phyloP scores from a whole-genome alignment of 2,329 filamentous ascomycete species.

The Cladosporium sp. region DNA sequence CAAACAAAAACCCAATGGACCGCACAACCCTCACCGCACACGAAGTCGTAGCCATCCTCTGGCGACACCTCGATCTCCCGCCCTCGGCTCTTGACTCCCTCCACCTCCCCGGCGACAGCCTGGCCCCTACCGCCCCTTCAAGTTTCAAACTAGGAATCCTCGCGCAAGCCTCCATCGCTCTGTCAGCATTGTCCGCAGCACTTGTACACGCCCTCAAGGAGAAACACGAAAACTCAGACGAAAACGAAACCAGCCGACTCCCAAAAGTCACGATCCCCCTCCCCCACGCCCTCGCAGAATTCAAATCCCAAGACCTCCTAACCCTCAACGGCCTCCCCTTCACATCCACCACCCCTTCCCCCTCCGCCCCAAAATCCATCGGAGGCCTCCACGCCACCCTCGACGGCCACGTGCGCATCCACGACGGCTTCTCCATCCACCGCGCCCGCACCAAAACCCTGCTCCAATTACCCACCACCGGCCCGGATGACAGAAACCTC shows the following conservation, averaged over 20 bases:
- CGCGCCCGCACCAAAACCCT: slow-evolving; percentile 41
- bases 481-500: slow-evolving; percentile 31
- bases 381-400: slow-evolving; percentile 50
- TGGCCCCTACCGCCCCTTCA: slow-evolving; percentile 37
- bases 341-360: slow-evolving; percentile 21
- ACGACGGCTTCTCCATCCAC: slow-evolving; percentile 53
- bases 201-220: slow-evolving; percentile 40
- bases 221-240: too few species aligned
- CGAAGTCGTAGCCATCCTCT: not conserved
- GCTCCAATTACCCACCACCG: slow-evolving; percentile 23
- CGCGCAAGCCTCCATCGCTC: slow-evolving; percentile 49
- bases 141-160: slow-evolving; percentile 54
- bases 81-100: slow-evolving; percentile 2
- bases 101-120: not conserved
- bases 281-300: slow-evolving; percentile 49
- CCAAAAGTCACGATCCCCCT: slow-evolving; percentile 42
- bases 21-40: too few species aligned
- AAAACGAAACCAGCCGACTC: too few species aligned
- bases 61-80: slow-evolving; percentile 10
- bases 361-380: slow-evolving; percentile 41
- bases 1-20: too few species aligned
- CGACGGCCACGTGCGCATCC: slow-evolving; percentile 53
- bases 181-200: slow-evolving; percentile 49
- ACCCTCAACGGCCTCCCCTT: slow-evolving; percentile 37
- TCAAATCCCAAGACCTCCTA: slow-evolving; percentile 51